Percentiles rank a stretch among this genome's conserved stretches.
phyloP scores from a whole-genome alignment of 371 early-diverging fungal genomes.

The Basidiobolus meristosporus region DNA sequence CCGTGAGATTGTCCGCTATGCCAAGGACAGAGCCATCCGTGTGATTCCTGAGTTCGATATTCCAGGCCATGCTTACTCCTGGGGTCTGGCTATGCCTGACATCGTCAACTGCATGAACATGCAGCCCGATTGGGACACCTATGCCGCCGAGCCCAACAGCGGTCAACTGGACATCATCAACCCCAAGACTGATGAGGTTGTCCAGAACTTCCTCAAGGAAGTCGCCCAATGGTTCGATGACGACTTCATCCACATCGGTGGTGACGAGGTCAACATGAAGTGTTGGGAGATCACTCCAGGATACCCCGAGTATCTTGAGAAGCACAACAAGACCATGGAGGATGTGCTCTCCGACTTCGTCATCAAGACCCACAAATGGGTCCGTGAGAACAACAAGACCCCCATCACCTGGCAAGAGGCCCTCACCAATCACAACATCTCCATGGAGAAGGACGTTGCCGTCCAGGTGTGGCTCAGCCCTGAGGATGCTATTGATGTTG shows the following conservation, averaged over 20 bases:
- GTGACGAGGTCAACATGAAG: constrained; percentile 54
- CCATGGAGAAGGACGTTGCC: constrained; percentile 18
- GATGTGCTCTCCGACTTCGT: constrained; percentile 10
- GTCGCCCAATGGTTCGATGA: too few species aligned
- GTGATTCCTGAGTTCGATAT: constrained; percentile 62
- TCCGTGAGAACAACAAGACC: constrained; percentile 14
- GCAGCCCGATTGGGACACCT: constrained; percentile 13
- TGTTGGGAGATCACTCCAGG: constrained; percentile 34
- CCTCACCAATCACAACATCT: constrained; percentile 18
- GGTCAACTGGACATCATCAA: constrained; percentile 55
- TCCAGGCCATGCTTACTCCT: constrained; percentile 50
- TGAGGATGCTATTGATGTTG: too few species aligned
- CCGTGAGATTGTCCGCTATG: constrained; percentile 29
- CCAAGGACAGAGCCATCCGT: constrained; percentile 48
- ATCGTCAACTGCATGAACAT: constrained; percentile 17
- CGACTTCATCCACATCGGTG: constrained; percentile 45
- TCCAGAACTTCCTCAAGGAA: constrained; percentile 43
- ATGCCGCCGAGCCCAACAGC: constrained; percentile 41
- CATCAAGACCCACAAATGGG: constrained; percentile 7
- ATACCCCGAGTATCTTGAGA: constrained; percentile 11
- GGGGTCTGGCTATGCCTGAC: constrained; percentile 14
- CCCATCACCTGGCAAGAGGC: constrained; percentile 34
- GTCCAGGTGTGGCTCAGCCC: too few species aligned
- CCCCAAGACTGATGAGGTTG: constrained; percentile 23
- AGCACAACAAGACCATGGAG: constrained; percentile 6